Base-by-base conservation (phyloP, 192 early-diverging fungal genomes). In the Phlyctochytrium planicorne region DNA sequence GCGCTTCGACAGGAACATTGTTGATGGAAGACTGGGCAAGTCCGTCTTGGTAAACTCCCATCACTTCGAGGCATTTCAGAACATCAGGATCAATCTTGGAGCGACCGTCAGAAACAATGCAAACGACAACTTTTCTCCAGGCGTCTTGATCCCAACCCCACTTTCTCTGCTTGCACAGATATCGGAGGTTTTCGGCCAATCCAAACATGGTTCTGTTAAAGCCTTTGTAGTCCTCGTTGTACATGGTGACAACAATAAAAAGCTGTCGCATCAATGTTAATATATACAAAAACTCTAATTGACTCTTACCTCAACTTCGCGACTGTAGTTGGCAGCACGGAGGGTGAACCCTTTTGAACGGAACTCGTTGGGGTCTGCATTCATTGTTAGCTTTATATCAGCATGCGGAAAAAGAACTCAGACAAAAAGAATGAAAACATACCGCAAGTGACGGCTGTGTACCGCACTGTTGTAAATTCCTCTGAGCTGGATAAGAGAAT, bases 41-140 rank as follows among this genome's bases (percentile, higher is more conserved):
- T 20, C 78, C 83, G 33, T 82, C 78, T 37, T 87, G 80, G 52
- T 79, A 87, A 2, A 78, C 78, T 30, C 94, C 94, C 84, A 94
- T 85, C 50, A 91, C 77, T 47, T 89, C 91, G 31, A 96, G 83
- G 31, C 93, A 87, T 31, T 89, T 86, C 61, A 93, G 82, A 3
- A 89, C 87, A 56, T 89, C 87, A 40, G 87, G 83, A 66, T 92
- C 81, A 69, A 93, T 84, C 74, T 93, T 93, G 57, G 76, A 82
- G 55, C 93, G 89, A 47, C 94, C 94, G 67, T 96, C 94, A 4
- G 93, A 89, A 4, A 96, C 93, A 60, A 96, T 90, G 76, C 91
- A 93, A 30, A 96, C 90, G n/a, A 94, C 89, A 4, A 92, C 89
- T 78, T 95, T 94, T 72, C 93, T 83, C 94, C 94, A 96, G 20